These are phyloP conservation scores for Tremella yokohamensis DNA, from an alignment of 768 basidiomycete genomes.

Conservation along the genomic window DNA sequence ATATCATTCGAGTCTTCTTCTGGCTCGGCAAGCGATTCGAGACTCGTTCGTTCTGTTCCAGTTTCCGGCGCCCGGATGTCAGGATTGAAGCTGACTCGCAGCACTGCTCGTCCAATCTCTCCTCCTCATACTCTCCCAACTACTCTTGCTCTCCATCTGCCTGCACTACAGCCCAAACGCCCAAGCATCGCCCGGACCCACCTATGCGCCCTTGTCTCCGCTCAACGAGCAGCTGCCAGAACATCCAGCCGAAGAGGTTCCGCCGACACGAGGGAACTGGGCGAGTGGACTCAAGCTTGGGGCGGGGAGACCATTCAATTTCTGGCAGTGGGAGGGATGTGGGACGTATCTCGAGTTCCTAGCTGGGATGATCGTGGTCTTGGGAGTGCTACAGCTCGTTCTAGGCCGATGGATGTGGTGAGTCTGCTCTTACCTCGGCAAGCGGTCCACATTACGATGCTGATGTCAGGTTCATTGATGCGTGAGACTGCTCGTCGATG, in stretches of 20 bases:
- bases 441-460: not conserved
- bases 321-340: slow-evolving; percentile 49
- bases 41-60: slow-evolving; percentile 30
- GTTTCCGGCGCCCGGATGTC: not conserved
- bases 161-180: slow-evolving; percentile 42
- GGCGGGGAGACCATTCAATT: slow-evolving; percentile 33
- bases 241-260: not conserved
- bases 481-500: slow-evolving; percentile 25
- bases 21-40: slow-evolving; percentile 50
- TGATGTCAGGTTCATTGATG: slow-evolving; percentile 44
- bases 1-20: slow-evolving; percentile 51
- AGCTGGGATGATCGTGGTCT: slow-evolving; percentile 44
- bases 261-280: not conserved
- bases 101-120: slow-evolving; percentile 49
- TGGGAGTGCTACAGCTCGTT: slow-evolving; percentile 41
- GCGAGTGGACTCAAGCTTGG: slow-evolving; percentile 5
- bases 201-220: slow-evolving; percentile 38
- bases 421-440: slow-evolving; percentile 14
- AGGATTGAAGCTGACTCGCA: slow-evolving; percentile 15
- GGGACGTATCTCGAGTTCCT: slow-evolving; percentile 49
- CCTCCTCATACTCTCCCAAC: slow-evolving; percentile 50
- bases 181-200: not conserved
- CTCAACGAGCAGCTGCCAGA: slow-evolving; percentile 5
- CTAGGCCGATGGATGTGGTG: slow-evolving; percentile 46
- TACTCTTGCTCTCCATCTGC: slow-evolving; percentile 48